Percentiles rank a stretch among this genome's conserved stretches.
Conservation (phyloP, 202 grass and related monocot genomes). For the Hordeum pubiflorum region DNA sequence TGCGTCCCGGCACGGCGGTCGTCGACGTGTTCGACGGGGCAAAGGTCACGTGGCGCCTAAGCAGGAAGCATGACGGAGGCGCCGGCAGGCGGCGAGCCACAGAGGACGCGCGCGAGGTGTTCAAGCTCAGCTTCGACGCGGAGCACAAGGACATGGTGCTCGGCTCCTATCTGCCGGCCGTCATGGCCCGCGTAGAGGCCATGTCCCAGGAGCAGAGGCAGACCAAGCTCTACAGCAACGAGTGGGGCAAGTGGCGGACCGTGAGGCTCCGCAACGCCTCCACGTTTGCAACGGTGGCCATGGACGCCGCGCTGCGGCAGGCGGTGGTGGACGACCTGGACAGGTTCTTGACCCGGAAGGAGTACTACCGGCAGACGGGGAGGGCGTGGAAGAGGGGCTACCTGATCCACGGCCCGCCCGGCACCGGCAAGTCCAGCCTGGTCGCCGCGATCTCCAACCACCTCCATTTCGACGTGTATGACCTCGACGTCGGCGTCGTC, state of each 20-base stretch:
- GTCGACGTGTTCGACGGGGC: conserved; percentile 39
- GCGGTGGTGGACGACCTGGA: conserved; percentile 57
- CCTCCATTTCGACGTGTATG: conserved; percentile 67
- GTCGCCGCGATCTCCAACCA: conserved; percentile 71
- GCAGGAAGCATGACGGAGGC: not conserved
- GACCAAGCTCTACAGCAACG: conserved; percentile 62
- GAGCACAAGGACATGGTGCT: conserved; percentile 41
- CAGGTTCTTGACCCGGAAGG: conserved; percentile 40
- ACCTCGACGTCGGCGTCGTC: conserved; percentile 51
- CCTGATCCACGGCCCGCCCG: conserved; percentile 60
- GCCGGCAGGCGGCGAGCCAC: not conserved
- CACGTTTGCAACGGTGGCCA: conserved; percentile 64
- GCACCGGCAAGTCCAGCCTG: conserved; percentile 71
- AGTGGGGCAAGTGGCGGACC: conserved; percentile 47
- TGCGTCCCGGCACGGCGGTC: conserved; percentile 34
- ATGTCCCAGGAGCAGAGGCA: conserved; percentile 44
- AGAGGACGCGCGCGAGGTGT: conserved; percentile 17
- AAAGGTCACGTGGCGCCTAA: conserved; percentile 31
- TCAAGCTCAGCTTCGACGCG: conserved; percentile 61
- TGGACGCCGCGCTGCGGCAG: conserved; percentile 47
- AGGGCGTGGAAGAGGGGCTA: conserved; percentile 73
- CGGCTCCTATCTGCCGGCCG: conserved; percentile 42
- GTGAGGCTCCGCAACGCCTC: conserved; percentile 58
- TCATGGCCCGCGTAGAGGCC: conserved; percentile 42
- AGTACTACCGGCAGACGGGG: conserved; percentile 62